Percentiles rank a stretch among this genome's conserved stretches.
phyloP scores from a whole-genome alignment of 768 basidiomycete genomes.

The Zangia roseola region DNA sequence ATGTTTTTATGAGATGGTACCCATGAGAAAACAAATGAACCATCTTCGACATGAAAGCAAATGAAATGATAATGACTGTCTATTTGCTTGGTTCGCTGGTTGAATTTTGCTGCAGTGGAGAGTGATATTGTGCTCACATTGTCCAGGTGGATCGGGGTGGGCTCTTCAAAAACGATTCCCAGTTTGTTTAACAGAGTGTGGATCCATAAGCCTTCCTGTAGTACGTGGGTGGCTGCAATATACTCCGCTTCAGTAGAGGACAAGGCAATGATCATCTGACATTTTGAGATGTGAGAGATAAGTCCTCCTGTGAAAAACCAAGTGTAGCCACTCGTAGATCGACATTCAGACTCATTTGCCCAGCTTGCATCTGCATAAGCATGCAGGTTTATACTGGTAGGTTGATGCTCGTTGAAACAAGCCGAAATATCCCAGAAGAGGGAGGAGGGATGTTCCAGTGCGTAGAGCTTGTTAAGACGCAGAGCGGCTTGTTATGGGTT shows the following conservation, averaged over 20 bases:
- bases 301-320: conserved; percentile 21
- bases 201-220: neutral
- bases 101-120: neutral
- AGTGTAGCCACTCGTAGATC: conserved; percentile 30
- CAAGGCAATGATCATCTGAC: conserved; percentile 5
- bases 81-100: no score
- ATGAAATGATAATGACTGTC: no score
- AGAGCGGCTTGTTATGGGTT: no score
- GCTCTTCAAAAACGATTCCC: neutral
- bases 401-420: no score
- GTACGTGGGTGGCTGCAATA: neutral
- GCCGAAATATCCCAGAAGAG: no score
- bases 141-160: neutral
- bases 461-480: no score
- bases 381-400: neutral
- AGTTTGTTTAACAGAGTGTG: neutral
- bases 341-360: conserved; percentile 19
- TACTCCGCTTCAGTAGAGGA: neutral
- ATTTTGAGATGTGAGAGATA: conserved; percentile 33
- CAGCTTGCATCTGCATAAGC: conserved; percentile 28
- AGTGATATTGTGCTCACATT: neutral
- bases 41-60: no score
- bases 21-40: no score
- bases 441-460: no score
- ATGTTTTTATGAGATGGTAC: no score